Conservation (phyloP, 495 filamentous ascomycete genomes). For the Hyaloscypha hepaticicola region DNA sequence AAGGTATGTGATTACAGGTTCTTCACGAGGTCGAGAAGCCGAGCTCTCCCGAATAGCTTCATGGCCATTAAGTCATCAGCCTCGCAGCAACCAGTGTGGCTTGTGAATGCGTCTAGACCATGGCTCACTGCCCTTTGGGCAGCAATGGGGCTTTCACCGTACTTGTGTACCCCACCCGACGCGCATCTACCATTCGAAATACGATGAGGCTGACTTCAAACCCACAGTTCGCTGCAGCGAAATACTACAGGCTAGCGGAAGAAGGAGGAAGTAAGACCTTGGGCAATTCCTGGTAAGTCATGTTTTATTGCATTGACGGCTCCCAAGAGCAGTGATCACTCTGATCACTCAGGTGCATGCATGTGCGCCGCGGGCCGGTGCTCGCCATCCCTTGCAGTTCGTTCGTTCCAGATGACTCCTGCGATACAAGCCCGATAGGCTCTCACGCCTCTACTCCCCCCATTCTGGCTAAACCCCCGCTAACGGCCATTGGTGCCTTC, state of each 20-base stretch:
- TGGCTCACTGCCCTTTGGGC: constrained; percentile 36
- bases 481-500: constrained; percentile 19
- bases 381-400: constrained; percentile 26
- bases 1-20: constrained; percentile 65
- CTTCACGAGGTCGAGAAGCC: constrained; percentile 5
- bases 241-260: constrained; percentile 93
- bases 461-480: constrained; percentile 21
- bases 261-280: constrained; percentile 83
- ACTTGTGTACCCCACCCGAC: constrained; percentile 16
- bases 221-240: constrained; percentile 55
- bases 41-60: constrained; percentile 30
- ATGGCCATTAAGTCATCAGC: constrained; percentile 30
- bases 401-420: constrained; percentile 28
- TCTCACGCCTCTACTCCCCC: constrained; percentile 11
- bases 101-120: constrained; percentile 24
- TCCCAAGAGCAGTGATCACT: constrained; percentile 17
- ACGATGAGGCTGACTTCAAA: constrained; percentile 26
- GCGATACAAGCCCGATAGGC: constrained; percentile 28
- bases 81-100: constrained; percentile 28
- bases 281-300: constrained; percentile 91
- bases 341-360: constrained; percentile 13
- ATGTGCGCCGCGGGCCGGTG: constrained; percentile 9
- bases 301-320: constrained; percentile 5
- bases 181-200: constrained; percentile 23
- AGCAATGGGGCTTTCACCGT: constrained; percentile 36